A percentile compares a stretch with the other conserved stretches of the same genome.
phyloP scores from a whole-genome alignment of 2,329 filamentous ascomycete genomes.

The Leptographium procerum region DNA sequence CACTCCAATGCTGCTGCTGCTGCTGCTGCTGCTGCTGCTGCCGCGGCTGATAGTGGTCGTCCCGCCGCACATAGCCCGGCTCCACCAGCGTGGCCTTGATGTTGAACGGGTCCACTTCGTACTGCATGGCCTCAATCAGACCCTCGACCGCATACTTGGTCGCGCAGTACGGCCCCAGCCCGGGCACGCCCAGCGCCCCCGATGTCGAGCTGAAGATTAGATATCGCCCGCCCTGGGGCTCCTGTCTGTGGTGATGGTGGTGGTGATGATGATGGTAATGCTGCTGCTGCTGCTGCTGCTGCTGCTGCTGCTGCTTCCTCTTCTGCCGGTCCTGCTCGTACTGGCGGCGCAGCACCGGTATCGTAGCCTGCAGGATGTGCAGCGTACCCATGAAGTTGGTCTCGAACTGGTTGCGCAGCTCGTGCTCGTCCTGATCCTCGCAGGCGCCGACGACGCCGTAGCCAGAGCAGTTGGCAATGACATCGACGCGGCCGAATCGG shows the following conservation, averaged over 20 bases:
- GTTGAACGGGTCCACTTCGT: slow-evolving; percentile 84
- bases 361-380: slow-evolving; percentile 79
- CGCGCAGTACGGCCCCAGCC: slow-evolving; percentile 86
- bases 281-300: not conserved
- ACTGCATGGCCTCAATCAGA: slow-evolving; percentile 90
- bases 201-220: slow-evolving; percentile 90
- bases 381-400: slow-evolving; percentile 95
- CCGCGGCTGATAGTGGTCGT: slow-evolving; percentile 42
- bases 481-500: slow-evolving; percentile 71
- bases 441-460: slow-evolving; percentile 93
- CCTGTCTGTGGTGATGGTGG: not conserved
- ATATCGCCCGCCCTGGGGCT: slow-evolving; percentile 54
- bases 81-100: slow-evolving; percentile 91
- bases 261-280: not conserved
- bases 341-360: slow-evolving; percentile 77
- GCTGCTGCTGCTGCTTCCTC: not conserved
- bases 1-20: not conserved
- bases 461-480: slow-evolving; percentile 87
- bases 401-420: slow-evolving; percentile 91
- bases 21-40: not conserved
- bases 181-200: slow-evolving; percentile 86
- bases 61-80: slow-evolving; percentile 75
- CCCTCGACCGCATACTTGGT: slow-evolving; percentile 97
- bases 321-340: not conserved
- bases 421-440: slow-evolving; percentile 93